Base-by-base conservation (phyloP, 805 yeast genomes). In the Candida railenensis region DNA sequence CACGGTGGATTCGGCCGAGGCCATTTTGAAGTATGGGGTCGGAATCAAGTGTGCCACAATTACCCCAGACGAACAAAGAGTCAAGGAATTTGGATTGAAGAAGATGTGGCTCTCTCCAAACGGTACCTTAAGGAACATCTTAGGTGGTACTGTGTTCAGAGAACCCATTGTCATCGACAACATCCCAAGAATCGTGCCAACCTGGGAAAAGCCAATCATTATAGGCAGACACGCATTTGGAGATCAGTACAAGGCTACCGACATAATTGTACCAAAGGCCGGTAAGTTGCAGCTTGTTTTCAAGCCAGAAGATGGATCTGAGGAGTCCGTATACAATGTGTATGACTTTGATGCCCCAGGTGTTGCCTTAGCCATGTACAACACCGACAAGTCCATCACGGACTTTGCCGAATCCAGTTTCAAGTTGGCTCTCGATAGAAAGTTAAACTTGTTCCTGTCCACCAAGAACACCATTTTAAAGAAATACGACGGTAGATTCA, bases 71-170 rank as follows among this genome's bases (percentile, higher is more conserved):
- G 98, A 92, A 74, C 94, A 89, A 41, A 83, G 98, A 61, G 97
- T 92, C 44, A 75, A 87, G 67, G 98, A 92, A 69, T 92, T 89
- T 69, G 73, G 79, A 47, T 78, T 92, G 67, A 90, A 92, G 74
- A 87, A 90, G 68, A 92, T 92, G 98, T 92, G 97, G 97, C 78
- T 86, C 49, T 89, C 96, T 14, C 98, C 98, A 53, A 92, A 92
- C 70, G 98, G 98, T 50, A 92, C 98, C 43, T 88, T 92, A 66
- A 85, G 98, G 73, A 92, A 92, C 74, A 85, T 92, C 51, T 75
- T 92, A 50, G 97, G 97, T 43, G 98, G 98, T 49, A 92, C 97
- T 22, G 96, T 92, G 40, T 92, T 92, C 79, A 82, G 98, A 62
- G 98, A 91, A 72, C 96, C 97, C 51, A 92, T 92, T 65, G 89